These are phyloP conservation scores for Talaromyces sp. DNA, from an alignment of 2,329 filamentous ascomycete species.

Conservation along the genomic window DNA sequence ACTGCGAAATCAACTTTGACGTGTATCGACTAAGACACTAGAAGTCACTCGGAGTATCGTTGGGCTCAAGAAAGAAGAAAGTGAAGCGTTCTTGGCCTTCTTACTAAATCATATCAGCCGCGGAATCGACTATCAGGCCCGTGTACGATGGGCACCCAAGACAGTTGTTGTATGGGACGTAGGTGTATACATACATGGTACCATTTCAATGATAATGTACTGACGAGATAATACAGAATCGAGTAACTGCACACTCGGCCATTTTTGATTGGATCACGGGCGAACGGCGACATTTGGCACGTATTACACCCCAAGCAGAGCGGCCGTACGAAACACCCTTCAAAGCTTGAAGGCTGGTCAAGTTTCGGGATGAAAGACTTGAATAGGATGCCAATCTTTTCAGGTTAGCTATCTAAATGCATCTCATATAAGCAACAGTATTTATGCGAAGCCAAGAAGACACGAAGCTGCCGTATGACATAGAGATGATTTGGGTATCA, in stretches of 20 bases:
- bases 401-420: no score
- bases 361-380: neutral
- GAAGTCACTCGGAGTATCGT: conserved; percentile 31
- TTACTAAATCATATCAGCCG: conserved; percentile 26
- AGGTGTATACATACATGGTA: conserved; percentile 17
- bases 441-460: neutral
- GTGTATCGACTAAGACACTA: neutral
- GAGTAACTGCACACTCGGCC: conserved; percentile 37
- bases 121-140: conserved; percentile 24
- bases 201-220: conserved; percentile 27
- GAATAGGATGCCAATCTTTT: no score
- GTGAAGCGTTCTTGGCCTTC: conserved; percentile 40
- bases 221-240: conserved; percentile 33
- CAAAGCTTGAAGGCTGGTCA: neutral
- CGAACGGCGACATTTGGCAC: conserved; percentile 27
- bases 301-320: conserved; percentile 31
- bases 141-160: conserved; percentile 26
- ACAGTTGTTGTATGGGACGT: conserved; percentile 38
- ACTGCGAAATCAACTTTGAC: conserved; percentile 6
- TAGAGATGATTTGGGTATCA: no score
- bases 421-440: no score
- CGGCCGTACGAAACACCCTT: conserved; percentile 16
- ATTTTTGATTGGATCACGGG: conserved; percentile 29
- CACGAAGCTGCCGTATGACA: neutral
- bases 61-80: conserved; percentile 44